phyloP scores from a whole-genome alignment of 805 yeast species.

The Wickerhamomyces queroliae region DNA sequence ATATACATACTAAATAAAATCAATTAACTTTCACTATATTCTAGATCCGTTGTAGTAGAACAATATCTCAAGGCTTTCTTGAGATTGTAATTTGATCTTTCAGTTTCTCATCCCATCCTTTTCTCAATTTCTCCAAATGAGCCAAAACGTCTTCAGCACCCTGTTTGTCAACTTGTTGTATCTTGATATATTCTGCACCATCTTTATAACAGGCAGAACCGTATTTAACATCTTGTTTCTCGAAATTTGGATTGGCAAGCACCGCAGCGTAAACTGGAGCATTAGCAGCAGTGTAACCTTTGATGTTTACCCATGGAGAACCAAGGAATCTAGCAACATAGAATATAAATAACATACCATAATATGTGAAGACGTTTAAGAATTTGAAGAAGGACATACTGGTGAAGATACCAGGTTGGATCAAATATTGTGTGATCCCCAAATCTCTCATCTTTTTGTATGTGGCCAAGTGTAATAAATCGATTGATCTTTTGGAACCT shows the following conservation, averaged over 20 bases:
- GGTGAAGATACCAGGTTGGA: constrained; percentile 92
- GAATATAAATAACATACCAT: constrained; percentile 82
- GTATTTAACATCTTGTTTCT: constrained; percentile 46
- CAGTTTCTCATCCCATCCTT: constrained; percentile 71
- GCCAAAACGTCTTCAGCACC: constrained; percentile 64
- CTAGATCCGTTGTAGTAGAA: too few species aligned
- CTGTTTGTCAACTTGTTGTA: constrained; percentile 50
- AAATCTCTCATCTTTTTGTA: constrained; percentile 42
- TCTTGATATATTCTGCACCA: constrained; percentile 62
- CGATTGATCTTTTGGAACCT: constrained; percentile 85
- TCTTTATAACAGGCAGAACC: constrained; percentile 67
- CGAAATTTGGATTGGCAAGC: constrained; percentile 40
- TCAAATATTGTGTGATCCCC: constrained; percentile 67
- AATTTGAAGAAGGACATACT: constrained; percentile 74
- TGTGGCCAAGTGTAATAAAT: constrained; percentile 72
- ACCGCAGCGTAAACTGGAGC: constrained; percentile 71
- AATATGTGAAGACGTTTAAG: constrained; percentile 71
- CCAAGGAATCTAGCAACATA: constrained; percentile 80
- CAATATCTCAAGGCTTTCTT: constrained; percentile 5
- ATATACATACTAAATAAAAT: too few species aligned
- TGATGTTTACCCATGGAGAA: constrained; percentile 82
- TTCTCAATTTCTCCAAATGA: constrained; percentile 50
- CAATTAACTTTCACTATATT: neutral
- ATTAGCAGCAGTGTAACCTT: constrained; percentile 86
- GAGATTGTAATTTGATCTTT: constrained; percentile 60